Conservation (phyloP, 306 rosid genomes). For the Rubus parviflorus region DNA sequence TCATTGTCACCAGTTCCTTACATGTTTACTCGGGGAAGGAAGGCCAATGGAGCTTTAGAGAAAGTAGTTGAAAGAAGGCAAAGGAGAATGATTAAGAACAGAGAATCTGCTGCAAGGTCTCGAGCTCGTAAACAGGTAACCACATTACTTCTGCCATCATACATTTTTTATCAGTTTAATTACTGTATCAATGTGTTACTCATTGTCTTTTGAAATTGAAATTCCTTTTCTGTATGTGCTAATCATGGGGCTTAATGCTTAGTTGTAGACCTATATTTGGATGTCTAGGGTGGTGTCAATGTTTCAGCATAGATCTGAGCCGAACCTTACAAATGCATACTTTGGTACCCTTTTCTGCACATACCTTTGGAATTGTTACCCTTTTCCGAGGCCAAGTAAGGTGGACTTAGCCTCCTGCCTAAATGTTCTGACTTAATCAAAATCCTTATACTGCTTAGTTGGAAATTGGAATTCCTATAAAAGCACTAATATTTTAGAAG, state of each 20-base stretch:
- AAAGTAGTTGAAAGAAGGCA: constrained; percentile 96
- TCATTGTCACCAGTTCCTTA: constrained; percentile 68
- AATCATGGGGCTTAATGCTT: neutral
- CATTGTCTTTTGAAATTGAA: neutral
- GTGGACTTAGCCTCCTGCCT: neutral
- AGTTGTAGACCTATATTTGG: neutral
- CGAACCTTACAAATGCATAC: constrained; percentile 4
- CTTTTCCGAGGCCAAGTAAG: neutral
- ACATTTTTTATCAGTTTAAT: constrained; percentile 13
- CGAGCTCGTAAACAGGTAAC: constrained; percentile 97
- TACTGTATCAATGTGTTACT: constrained; percentile 6
- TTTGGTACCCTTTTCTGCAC: too few relatives aligned
- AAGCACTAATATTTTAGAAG: neutral
- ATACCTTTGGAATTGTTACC: neutral
- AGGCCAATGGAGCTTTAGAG: constrained; percentile 53
- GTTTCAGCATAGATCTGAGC: constrained; percentile 3
- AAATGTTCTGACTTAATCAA: neutral
- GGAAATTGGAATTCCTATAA: neutral
- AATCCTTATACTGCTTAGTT: neutral
- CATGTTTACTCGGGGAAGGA: constrained; percentile 67
- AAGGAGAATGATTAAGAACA: constrained; percentile 88
- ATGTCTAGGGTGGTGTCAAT: constrained; percentile 3
- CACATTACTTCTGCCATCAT: neutral
- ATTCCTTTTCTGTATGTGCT: neutral
- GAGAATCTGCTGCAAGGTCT: constrained; percentile 98